Conservation (phyloP, 345 rosid genomes). For the Limnanthes douglasii region DNA sequence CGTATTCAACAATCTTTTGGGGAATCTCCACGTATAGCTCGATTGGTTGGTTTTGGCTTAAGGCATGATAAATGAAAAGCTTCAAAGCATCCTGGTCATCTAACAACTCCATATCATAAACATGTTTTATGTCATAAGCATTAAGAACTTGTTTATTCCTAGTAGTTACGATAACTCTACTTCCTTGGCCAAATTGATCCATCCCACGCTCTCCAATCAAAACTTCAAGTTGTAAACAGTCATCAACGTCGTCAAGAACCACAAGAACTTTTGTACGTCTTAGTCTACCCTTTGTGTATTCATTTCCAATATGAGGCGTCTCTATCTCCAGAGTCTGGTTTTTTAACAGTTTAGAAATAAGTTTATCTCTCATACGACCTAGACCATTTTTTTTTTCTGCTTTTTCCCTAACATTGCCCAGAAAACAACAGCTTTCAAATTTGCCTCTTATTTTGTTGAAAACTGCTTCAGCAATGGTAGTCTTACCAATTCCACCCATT, state of each 20-base stretch:
- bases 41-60: slow-evolving; percentile 7
- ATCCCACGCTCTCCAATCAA: slow-evolving; percentile 8
- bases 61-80: slow-evolving; percentile 13
- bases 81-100: slow-evolving; percentile 10
- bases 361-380: too few relatives aligned
- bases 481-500: slow-evolving; percentile 21
- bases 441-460: slow-evolving; percentile 6
- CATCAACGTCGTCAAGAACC: slow-evolving; percentile 14
- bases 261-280: slow-evolving; percentile 8
- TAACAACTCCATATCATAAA: slow-evolving; percentile 10
- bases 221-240: slow-evolving; percentile 7
- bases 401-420: slow-evolving; percentile 15
- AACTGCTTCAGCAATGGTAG: slow-evolving; percentile 11
- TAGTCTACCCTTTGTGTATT: slow-evolving; percentile 13
- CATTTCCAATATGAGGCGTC: too few relatives aligned
- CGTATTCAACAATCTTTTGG: slow-evolving; percentile 13
- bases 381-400: too few relatives aligned
- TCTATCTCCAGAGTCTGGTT: too few relatives aligned
- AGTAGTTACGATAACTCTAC: slow-evolving; percentile 14
- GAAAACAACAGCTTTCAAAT: slow-evolving; percentile 14
- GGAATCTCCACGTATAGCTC: too few relatives aligned
- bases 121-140: slow-evolving; percentile 6
- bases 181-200: slow-evolving; percentile 16
- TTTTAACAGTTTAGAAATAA: too few relatives aligned
- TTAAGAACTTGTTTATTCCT: slow-evolving; percentile 14